Evolutionary conservation across 306 rosid species (phyloP).

Genomic region (Quercus dentata): DNA sequence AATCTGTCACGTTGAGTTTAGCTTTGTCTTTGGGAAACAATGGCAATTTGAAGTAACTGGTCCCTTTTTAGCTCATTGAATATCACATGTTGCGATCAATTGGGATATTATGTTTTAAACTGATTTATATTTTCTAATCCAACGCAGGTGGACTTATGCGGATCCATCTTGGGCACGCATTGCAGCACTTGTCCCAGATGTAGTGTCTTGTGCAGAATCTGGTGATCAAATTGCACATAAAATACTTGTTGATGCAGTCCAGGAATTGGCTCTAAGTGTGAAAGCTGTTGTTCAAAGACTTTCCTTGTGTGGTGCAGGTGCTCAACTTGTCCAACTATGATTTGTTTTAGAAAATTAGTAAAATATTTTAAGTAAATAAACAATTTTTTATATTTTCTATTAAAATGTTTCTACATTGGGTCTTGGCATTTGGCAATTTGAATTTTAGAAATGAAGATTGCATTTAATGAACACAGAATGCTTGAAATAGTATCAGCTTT

Average conservation of each 20-base stretch:
- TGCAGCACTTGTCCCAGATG: slow-evolving; percentile 89
- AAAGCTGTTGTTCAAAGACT: slow-evolving; percentile 92
- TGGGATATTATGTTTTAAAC: background rate
- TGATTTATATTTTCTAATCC: slow-evolving; percentile 23
- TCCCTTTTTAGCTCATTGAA: too few species aligned
- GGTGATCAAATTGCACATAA: slow-evolving; percentile 85
- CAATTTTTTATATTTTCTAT: background rate
- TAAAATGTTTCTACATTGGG: background rate
- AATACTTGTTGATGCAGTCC: slow-evolving; percentile 68
- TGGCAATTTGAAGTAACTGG: too few species aligned
- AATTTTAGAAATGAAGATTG: background rate
- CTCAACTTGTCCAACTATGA: background rate
- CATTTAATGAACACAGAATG: background rate
- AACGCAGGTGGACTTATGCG: slow-evolving; percentile 89
- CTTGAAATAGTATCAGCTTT: background rate
- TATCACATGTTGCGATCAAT: background rate
- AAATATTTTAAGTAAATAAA: background rate
- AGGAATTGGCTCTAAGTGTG: slow-evolving; percentile 80
- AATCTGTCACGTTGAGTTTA: too few species aligned
- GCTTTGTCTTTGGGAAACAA: too few species aligned
- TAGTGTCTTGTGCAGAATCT: slow-evolving; percentile 81
- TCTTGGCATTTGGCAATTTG: background rate
- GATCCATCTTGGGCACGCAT: slow-evolving; percentile 97
- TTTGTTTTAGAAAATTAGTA: background rate
- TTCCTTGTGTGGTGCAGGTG: slow-evolving; percentile 80